Base-by-base conservation (phyloP, 2,329 filamentous ascomycete species). In the Ascochyta clinopodiicola region DNA sequence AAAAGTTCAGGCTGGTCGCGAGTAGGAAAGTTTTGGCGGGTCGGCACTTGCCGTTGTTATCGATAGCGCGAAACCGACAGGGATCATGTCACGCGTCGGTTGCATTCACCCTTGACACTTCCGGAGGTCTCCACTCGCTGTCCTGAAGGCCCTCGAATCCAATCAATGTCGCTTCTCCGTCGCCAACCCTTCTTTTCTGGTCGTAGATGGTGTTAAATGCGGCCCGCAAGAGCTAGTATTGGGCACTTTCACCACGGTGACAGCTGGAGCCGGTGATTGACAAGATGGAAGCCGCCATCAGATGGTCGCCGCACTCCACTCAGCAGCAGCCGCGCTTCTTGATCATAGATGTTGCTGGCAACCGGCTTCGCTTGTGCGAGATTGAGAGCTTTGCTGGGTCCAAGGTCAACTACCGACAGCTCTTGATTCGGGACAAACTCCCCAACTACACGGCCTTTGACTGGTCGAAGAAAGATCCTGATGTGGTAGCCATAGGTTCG, bases 401-500 rank as follows among this genome's bases (percentile, higher is more conserved):
- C 31, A 74, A 72, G 17, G 64, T 87, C 48, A 74, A 78, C 19
- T 85, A 86, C 75, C 79, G 82, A 48, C 77, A 82, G 19, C 66
- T 86, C 6, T 79, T 81, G 17, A 78, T 80, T 2, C 80, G 82
- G 51, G 80, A 80, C 62, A 82, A 83, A 58, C 79, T 87, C 1
- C 84, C 85, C 25, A 80, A 82, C 25, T 88, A 87, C 67, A 84
- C 84, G 35, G 85, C 86, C 13, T 88, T 88, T 71, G 86, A 88
- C 70, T 88, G 85, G 85, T 87, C 85, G 6, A 82, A 82, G 49
- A 78, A 77, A 32, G 79, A 87, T 61, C 82, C 86, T 54, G 86
- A 87, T 46, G 79, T 93, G 8, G 83, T 95, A 36, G 90, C 89
- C 21, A 84, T 95, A 25, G 91, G 91, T 36, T 90, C 89, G 10